Percentiles rank a stretch among this genome's conserved stretches.
phyloP scores from a whole-genome alignment of 2,329 filamentous ascomycete genomes.

The Colletotrichum magnum region DNA sequence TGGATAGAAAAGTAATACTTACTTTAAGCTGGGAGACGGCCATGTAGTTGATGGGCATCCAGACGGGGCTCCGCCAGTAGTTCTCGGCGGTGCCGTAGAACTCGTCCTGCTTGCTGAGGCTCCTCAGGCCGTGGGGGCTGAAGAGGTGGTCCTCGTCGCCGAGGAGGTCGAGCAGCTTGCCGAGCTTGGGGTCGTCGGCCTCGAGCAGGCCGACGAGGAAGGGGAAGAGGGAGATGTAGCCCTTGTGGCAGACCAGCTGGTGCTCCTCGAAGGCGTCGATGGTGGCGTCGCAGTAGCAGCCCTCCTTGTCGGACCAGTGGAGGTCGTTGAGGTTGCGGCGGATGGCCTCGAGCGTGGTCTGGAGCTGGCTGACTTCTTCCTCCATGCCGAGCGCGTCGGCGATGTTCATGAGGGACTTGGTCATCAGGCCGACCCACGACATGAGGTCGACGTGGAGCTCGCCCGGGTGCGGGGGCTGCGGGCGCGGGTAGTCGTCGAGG shows the following conservation, averaged over 20 bases:
- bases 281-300: conserved; percentile 94
- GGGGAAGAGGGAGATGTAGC: conserved; percentile 94
- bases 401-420: conserved; percentile 85
- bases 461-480: conserved; percentile 93
- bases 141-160: conserved; percentile 89
- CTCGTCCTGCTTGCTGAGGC: conserved; percentile 85
- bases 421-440: conserved; percentile 98
- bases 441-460: conserved; percentile 96
- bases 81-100: conserved; percentile 94
- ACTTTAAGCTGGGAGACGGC: conserved; percentile 83
- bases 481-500: conserved; percentile 94
- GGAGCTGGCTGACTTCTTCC: conserved; percentile 83
- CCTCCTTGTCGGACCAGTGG: conserved; percentile 87
- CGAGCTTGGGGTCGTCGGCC: conserved; percentile 80
- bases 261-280: conserved; percentile 97
- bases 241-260: conserved; percentile 92
- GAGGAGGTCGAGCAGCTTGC: conserved; percentile 82
- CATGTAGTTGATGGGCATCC: conserved; percentile 97
- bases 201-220: conserved; percentile 88
- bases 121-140: conserved; percentile 89
- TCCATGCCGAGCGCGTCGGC: conserved; percentile 80
- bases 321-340: conserved; percentile 89
- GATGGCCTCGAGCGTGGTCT: conserved; percentile 81
- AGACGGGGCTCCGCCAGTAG: conserved; percentile 95
- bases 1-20: conserved; percentile 54